Percentiles rank a stretch among this genome's conserved stretches.
phyloP scores from a whole-genome alignment of 192 early-diverging fungal species.

The Backusella mclennaniae region DNA sequence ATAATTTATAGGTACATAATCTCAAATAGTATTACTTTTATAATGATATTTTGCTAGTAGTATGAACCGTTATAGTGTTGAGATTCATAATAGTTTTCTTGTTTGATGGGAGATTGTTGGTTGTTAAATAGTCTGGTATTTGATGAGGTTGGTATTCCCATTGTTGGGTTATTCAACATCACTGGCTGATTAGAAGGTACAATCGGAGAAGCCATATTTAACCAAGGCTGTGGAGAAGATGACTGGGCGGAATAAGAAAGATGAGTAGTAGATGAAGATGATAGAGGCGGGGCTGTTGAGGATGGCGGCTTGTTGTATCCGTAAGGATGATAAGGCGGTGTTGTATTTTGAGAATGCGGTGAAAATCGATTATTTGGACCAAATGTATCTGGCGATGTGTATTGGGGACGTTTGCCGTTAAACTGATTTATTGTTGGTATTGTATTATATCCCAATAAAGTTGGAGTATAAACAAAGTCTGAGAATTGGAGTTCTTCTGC shows the following conservation, averaged over 20 bases:
- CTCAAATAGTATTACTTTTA: neutral
- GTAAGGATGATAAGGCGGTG: neutral
- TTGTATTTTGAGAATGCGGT: neutral
- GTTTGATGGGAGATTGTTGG: neutral
- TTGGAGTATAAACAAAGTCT: constrained; percentile 34
- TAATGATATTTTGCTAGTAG: constrained; percentile 22
- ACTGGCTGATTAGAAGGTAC: neutral
- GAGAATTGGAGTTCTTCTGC: constrained; percentile 16
- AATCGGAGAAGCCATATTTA: neutral
- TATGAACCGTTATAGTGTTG: neutral
- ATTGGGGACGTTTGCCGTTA: neutral
- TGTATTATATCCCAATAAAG: neutral
- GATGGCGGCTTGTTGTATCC: neutral
- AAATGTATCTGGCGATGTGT: neutral
- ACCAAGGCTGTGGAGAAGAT: neutral
- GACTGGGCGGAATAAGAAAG: neutral
- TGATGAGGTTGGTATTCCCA: neutral
- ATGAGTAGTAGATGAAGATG: neutral
- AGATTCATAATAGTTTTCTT: constrained; percentile 5
- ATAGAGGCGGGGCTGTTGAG: neutral
- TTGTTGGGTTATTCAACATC: neutral
- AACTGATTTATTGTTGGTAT: neutral
- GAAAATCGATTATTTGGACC: neutral
- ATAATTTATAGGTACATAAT: neutral
- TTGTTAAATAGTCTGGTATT: neutral